Evolutionary conservation across 176 grass and related monocot genomes (phyloP), one percentile per base, ranked within the genome.

Genomic region (Cenchrus americanus): DNA sequence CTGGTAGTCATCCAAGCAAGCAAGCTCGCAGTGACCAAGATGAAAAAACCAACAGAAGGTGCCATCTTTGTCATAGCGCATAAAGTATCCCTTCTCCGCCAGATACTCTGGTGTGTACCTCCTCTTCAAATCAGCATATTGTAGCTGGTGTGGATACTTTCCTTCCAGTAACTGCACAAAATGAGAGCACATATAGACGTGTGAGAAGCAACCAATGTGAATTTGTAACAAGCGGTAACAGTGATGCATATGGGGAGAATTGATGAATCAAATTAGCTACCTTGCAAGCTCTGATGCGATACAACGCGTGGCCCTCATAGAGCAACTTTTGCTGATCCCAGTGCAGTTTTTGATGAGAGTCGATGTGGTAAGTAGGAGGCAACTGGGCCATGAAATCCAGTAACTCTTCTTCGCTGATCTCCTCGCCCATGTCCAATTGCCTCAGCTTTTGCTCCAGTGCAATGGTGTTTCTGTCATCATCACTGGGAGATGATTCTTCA

Each of bases 241-340:
- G 8, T 22, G 58, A 60, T 60, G 23, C 9, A 60, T 23, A 23
- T 2, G 9, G 21, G 58, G 43, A 23, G 42, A 10, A 23, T 70
- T 10, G 21, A 66, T 23, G 19, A 24, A 62, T 63, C 30, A 6
- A 70, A 23, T 23, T 60, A 6, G 14, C 5, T 70, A 75, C 82
- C 71, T 83, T 83, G 70, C 37, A 83, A 50, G 70, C 49, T 83
- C 12, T 75, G 46, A 83, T 41, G 70, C 81, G 59, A 65, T 75
- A 65, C 8, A 73, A 21, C 0, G 70, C 59, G 17, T 83, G 81
- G 3, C 70, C 59, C 21, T 46, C 32, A 12, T 52, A 41, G 44
- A 74, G 48, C 19, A 24, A 0, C 74, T 4, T 1, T 60, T 2
- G 5, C 60, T 65, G 19, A 15, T 2, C 8, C 27, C 0, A 1